Base-by-base conservation (phyloP, 2,329 filamentous ascomycete species). In the Diplodia seriata region DNA sequence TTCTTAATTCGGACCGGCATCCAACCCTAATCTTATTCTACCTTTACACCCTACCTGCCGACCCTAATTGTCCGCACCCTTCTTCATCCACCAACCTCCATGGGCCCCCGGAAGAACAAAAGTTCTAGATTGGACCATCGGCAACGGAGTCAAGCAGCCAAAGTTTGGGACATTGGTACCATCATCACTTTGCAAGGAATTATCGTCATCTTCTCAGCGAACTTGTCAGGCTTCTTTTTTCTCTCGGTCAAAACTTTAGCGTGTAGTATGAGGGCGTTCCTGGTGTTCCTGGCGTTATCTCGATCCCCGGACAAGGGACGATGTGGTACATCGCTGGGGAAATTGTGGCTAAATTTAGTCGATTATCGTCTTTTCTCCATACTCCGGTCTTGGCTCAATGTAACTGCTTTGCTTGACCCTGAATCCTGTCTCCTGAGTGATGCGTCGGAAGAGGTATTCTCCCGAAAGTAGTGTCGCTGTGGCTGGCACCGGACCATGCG, bases 221-320 rank as follows among this genome's bases (percentile, higher is more conserved):
- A 5, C 29, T 23, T 63, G 43, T 36, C 33, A n/a, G 23, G 8
- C 12, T 47, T 7, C 18, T 50, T 20, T 18, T 29, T 5, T 49
- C 3, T 43, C 18, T 50, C 47, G 29, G 20, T 47, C 43, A 40
- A 20, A 38, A 56, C 14, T 23, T 20, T 43, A 14, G n/a, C 38
- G 57, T 29, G 57, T 61, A 49, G 23, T 33, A 18, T 4, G 40
- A 31, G 8, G 40, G 57, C 31, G 57, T 61, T 61, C 29, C 57
- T 50, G 57, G 57, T 26, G 40, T 61, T 61, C 40, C 57, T 36
- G 57, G 57, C 26, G 57, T 61, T 61, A 14, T 33, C 31, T 29
- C 31, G 59, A n/a, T n/a, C 40, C 20, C 43, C 31, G 43, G 18
- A 50, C 57, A 36, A n/a, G 57, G 57, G n/a, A 36, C 36, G 47